These are phyloP conservation scores for Leonotis leonurus DNA, from an alignment of 257 asterid species.

Conservation along the genomic window DNA sequence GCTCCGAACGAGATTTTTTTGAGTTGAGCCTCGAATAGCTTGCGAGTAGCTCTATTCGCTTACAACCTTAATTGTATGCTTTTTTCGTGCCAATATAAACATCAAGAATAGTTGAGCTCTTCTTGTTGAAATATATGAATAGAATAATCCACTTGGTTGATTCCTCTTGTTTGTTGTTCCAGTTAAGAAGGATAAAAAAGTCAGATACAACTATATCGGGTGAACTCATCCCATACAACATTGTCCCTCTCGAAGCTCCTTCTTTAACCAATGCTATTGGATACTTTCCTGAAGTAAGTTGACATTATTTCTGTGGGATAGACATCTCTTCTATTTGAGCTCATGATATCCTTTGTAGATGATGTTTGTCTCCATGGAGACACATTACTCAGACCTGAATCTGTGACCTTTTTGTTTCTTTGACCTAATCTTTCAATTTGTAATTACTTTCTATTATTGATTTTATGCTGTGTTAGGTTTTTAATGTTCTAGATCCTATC, in stretches of 20 bases:
- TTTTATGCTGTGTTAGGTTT: too few species aligned
- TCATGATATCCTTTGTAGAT: neutral
- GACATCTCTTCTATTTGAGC: neutral
- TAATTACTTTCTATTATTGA: neutral
- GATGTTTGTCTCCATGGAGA: neutral
- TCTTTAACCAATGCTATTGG: constrained; percentile 83
- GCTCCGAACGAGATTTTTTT: too few species aligned
- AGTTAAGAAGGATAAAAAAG: constrained; percentile 77
- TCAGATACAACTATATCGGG: constrained; percentile 70
- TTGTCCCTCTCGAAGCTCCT: constrained; percentile 86
- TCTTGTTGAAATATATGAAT: constrained; percentile 6
- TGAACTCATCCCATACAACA: constrained; percentile 76
- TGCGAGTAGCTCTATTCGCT: too few species aligned
- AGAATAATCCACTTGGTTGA: constrained; percentile 5
- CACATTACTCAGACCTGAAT: neutral
- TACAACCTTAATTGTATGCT: too few species aligned
- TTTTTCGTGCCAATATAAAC: neutral
- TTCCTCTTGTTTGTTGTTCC: constrained; percentile 29
- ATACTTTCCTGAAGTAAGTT: constrained; percentile 82
- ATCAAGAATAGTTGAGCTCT: constrained; percentile 4
- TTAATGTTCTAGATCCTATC: neutral
- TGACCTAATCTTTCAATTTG: neutral
- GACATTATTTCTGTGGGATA: neutral
- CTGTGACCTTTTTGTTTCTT: neutral
- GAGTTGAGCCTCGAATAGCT: too few species aligned